Base-by-base conservation (phyloP, 78 protist genomes). In the Dictyostelium discoideum region DNA sequence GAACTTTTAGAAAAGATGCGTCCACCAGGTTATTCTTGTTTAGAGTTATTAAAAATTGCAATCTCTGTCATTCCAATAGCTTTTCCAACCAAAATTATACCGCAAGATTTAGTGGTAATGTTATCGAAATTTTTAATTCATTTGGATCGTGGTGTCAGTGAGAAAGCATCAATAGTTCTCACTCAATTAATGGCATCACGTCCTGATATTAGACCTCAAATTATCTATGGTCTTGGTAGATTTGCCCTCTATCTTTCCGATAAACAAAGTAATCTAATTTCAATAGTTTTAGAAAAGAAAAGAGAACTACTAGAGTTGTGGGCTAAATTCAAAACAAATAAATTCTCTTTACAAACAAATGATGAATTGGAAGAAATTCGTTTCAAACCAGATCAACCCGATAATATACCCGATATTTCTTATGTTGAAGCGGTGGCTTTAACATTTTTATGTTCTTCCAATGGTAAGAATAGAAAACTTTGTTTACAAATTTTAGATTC, bases 71-170 rank as follows among this genome's bases (percentile, higher is more conserved):
- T 93, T 3, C 96, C 96, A 39, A 87, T 93, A 20, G 96, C 93
- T 6, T 85, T 82, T 32, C 96, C 92, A n/a, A n/a, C 73, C 0
- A 76, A 39, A 13, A 44, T 82, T 11, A 32, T 69, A 14, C 77
- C 65, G 10, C 77, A 86, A 24, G 96, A 93, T 20, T 65, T 93
- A 50, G 92, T 93, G 7, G 16, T 69, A 1, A 82, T 85, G 92
- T 63, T 93, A 7, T 82, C 93, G 1, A 93, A 79, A 76, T 86
- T 85, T 67, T 29, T 93, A n/a, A 93, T 87, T 42, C 96, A 93
- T 69, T 37, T 85, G n/a, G 96, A 93, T 63, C 84, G 82, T n/a
- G 88, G 92, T n/a, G 90, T 93, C 7, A 29, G 93, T 42, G 93
- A 82, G n/a, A 87, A 86, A 65, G 46, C 96, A 9, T 86, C 93